Evolutionary conservation across 768 basidiomycete genomes (phyloP), one percentile per base, ranked within the genome.

Genomic region (Suillus discolor): DNA sequence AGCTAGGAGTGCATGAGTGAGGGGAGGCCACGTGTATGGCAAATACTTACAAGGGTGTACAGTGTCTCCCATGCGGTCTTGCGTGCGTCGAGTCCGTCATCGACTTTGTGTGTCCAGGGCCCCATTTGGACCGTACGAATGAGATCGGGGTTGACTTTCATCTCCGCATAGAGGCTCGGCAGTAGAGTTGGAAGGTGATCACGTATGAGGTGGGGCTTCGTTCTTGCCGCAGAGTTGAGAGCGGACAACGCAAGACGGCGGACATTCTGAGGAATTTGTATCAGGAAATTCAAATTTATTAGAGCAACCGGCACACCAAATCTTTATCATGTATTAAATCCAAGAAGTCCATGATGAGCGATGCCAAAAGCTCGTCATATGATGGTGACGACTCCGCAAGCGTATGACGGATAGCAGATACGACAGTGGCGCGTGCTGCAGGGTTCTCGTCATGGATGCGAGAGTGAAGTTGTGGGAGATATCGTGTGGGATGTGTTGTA

Each of bases 21-120:
- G 57, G 44, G 47, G 5, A 25, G 20, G 1, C 0, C 34, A 31
- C 12, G 20, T 11, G 25, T n/a, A 38, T 38, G 28, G 31, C n/a
- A 23, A 39, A n/a, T 31, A 77, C 90, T 70, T 71, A 96, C 94
- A 70, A 99, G 78, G 23, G 96, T 97, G 75, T 97, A 96, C 83
- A 98, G 93, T 1, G 96, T 95, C 78, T 99, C 97, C 77, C 93
- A 99, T 2, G 97, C 97, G 0, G 94, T 96, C 83, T 98, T 99
- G 65, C 97, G 89, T 25, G 96, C 90, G 68, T 99, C 97, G 47
- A 99, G 83, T 57, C 97, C 97, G 69, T 99, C 96, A 71, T 99
- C 97, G 62, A 97, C 94, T 75, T 93, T 95, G 79, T 97, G 94
- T 34, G 91, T 93, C 95, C 95, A 97, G 3, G 96, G 95, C 25